A percentile compares a stretch with the other conserved stretches of the same genome.
phyloP scores from a whole-genome alignment of 805 yeast species.

The Hyphopichia homilentoma region DNA sequence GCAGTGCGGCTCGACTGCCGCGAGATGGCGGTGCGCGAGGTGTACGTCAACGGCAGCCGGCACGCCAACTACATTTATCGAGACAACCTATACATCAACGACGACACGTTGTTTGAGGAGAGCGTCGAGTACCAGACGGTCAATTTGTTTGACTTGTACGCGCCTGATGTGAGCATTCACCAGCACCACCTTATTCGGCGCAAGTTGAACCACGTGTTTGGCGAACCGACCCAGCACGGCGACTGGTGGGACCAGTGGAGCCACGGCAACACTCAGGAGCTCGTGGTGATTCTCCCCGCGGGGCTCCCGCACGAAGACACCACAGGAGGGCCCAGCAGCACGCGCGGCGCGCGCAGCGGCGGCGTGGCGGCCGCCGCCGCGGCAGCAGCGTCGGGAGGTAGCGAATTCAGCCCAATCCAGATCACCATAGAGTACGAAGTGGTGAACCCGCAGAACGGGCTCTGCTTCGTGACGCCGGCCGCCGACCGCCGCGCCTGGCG shows the following conservation, averaged over 20 bases:
- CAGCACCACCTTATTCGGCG: conserved; percentile 61
- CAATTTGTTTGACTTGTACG: conserved; percentile 41
- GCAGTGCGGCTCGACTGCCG: conserved; percentile 75
- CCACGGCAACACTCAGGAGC: conserved; percentile 56
- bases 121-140: conserved; percentile 19
- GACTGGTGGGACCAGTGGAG: conserved; percentile 11
- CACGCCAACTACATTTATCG: conserved; percentile 51
- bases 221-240: conserved; percentile 43
- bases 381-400: conserved; percentile 29
- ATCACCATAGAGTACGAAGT: conserved; percentile 65
- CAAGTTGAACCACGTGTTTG: conserved; percentile 49
- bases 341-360: conserved; percentile 25
- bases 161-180: conserved; percentile 36
- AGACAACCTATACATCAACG: conserved; percentile 47
- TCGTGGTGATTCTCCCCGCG: conserved; percentile 62
- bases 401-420: conserved; percentile 65
- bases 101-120: conserved; percentile 26
- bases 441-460: conserved; percentile 66
- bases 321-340: conserved; percentile 15
- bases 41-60: conserved; percentile 56
- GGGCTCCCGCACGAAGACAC: conserved; percentile 53
- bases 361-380: conserved; percentile 26
- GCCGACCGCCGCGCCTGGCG: conserved; percentile 62
- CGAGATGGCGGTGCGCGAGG: conserved; percentile 60
- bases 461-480: conserved; percentile 66